Percentiles rank a stretch among this genome's conserved stretches.
Conservation (phyloP, 2,329 filamentous ascomycete genomes). For the Aspergillus tanneri region DNA sequence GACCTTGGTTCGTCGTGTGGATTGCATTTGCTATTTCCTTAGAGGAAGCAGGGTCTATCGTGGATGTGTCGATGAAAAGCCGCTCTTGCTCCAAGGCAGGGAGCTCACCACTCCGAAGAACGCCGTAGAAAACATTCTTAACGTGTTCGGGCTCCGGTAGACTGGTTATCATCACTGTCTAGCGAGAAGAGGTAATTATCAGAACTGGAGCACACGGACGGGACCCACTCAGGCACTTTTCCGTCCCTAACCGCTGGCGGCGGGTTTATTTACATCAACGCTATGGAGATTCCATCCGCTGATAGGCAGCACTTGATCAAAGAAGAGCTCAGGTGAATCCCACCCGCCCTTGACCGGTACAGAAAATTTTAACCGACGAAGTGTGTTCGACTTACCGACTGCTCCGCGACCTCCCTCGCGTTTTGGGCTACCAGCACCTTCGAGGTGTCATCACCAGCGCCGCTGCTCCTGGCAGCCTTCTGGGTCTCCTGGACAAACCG, state of each 20-base stretch:
- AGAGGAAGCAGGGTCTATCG: slow-evolving; percentile 88
- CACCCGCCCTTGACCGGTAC: not conserved
- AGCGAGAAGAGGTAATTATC: slow-evolving; percentile 8
- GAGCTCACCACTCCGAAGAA: slow-evolving; percentile 61
- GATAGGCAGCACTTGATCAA: not conserved
- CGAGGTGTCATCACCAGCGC: slow-evolving; percentile 37
- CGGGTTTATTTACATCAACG: not conserved
- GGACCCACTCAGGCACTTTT: not conserved
- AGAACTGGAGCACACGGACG: slow-evolving; percentile 7
- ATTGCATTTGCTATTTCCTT: slow-evolving; percentile 72
- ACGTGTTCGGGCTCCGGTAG: slow-evolving; percentile 89
- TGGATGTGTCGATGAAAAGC: slow-evolving; percentile 93
- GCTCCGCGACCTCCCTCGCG: slow-evolving; percentile 64
- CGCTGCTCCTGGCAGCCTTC: slow-evolving; percentile 28
- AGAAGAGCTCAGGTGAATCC: not conserved
- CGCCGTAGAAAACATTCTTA: slow-evolving; percentile 73
- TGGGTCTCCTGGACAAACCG: slow-evolving; percentile 58
- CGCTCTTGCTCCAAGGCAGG: slow-evolving; percentile 58
- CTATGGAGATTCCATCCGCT: not conserved
- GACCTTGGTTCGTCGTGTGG: slow-evolving; percentile 64
- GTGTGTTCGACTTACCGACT: slow-evolving; percentile 56
- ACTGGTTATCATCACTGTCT: slow-evolving; percentile 86
- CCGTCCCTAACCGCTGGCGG: not conserved
- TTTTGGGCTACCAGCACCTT: slow-evolving; percentile 57
- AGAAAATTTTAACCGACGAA: not conserved